These are phyloP conservation scores for Tricholoma bakamatsutake DNA, from an alignment of 768 basidiomycete genomes.

Conservation along the genomic window DNA sequence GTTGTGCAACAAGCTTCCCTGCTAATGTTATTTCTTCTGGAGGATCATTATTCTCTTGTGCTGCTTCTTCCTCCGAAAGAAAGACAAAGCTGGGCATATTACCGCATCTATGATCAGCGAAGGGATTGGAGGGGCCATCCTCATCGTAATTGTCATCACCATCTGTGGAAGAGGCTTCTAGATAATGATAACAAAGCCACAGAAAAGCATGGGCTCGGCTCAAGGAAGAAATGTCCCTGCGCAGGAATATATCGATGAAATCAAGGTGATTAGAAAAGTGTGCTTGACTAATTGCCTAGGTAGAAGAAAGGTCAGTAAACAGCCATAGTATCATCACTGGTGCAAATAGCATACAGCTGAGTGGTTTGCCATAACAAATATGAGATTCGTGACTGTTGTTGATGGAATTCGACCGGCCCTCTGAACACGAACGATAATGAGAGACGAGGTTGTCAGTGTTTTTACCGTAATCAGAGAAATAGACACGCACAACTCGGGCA, in stretches of 20 bases:
- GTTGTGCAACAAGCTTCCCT: constrained; percentile 33
- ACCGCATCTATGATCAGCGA: constrained; percentile 41
- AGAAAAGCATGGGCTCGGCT: constrained; percentile 79
- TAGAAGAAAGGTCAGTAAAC: constrained; percentile 25
- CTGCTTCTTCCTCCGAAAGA: constrained; percentile 34
- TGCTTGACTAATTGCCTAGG: constrained; percentile 48
- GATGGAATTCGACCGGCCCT: constrained; percentile 52
- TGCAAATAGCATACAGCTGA: constrained; percentile 34
- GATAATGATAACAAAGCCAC: constrained; percentile 79
- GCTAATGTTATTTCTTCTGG: constrained; percentile 34
- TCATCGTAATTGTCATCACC: constrained; percentile 35
- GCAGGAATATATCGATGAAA: constrained; percentile 79
- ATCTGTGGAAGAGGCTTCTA: constrained; percentile 39
- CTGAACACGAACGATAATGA: constrained; percentile 14
- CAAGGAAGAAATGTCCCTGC: constrained; percentile 61
- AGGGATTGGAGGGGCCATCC: constrained; percentile 45
- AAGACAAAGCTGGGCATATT: constrained; percentile 32
- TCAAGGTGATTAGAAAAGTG: constrained; percentile 72
- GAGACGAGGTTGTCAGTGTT: constrained; percentile 6
- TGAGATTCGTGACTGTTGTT: constrained; percentile 62
- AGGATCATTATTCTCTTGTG: constrained; percentile 42
- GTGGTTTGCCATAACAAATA: constrained; percentile 65
- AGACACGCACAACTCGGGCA: constrained; percentile 40
- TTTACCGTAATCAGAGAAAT: neutral
- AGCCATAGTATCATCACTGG: neutral